phyloP scores from a whole-genome alignment of 2,329 filamentous ascomycete species.

The Clonostachys chloroleuca region DNA sequence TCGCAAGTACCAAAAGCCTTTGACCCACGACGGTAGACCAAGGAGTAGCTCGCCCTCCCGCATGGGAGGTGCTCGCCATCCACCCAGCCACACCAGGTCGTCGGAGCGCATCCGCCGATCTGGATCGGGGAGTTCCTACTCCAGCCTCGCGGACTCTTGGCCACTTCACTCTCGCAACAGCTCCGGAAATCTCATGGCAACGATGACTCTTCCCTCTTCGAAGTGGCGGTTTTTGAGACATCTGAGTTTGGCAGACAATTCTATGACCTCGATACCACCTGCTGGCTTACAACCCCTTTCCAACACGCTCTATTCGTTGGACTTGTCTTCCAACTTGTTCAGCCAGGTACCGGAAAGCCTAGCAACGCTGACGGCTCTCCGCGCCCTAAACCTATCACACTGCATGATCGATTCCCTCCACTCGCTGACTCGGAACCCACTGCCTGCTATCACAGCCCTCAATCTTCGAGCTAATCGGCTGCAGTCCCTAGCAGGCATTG shows the following conservation, averaged over 20 bases:
- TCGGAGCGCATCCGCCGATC: conserved; percentile 78
- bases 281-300: conserved; percentile 76
- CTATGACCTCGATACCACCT: conserved; percentile 73
- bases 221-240: conserved; percentile 97
- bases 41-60: conserved; percentile 80
- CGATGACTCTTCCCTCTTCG: conserved; percentile 70
- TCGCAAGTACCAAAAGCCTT: conserved; percentile 9
- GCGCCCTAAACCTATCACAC: conserved; percentile 88
- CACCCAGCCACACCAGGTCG: conserved; percentile 60
- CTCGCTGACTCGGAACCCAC: conserved; percentile 77
- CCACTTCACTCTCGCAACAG: conserved; percentile 60
- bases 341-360: conserved; percentile 91
- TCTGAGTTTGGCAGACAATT: conserved; percentile 87
- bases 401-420: conserved; percentile 97
- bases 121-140: conserved; percentile 89
- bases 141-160: conserved; percentile 64
- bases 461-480: conserved; percentile 89
- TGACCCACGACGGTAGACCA: conserved; percentile 41
- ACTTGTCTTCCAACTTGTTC: conserved; percentile 90
- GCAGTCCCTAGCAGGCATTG: conserved; percentile 81
- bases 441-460: conserved; percentile 89
- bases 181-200: conserved; percentile 69
- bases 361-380: conserved; percentile 78
- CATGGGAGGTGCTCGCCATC: conserved; percentile 70
- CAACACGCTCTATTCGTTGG: conserved; percentile 85